Base-by-base conservation (phyloP, 306 rosid species). In the Begonia fuchsioides region DNA sequence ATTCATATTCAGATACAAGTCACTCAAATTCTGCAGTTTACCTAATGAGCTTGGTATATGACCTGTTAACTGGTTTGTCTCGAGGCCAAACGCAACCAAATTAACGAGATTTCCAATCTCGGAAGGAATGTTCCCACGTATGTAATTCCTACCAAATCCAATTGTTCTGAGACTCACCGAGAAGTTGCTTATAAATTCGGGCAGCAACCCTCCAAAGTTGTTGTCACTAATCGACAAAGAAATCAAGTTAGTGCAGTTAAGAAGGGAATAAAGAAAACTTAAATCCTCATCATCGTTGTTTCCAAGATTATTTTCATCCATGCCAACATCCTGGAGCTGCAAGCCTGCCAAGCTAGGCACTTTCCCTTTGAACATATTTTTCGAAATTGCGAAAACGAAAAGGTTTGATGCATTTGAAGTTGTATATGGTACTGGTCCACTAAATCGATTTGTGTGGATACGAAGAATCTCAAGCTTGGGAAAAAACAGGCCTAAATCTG, bases 391-490 rank as follows among this genome's bases (percentile, higher is more conserved):
- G 46, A 64, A 40, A 0, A 0, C 1, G 14, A 12, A 13, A 0
- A 65, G 76, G 7, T 43, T 14, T 13, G 72, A 64, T 11, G 67
- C 44, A 20, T 55, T 70, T 43, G 63, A 64, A 14, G 56, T 19
- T 4, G 65, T 18, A 48, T 9, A 2, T 15, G 76, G 71, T 15
- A 70, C 13, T 20, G 32, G 17, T 1, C 76, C 76, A 14, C 12
- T 52, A 15, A 64, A 59, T 19, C 2, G 48, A 48, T 70, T 70
- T 1, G 13, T 5, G 11, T 12, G 38, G 19, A 54, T 41, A 0
- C 1, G 8, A 41, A 64, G 32, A 3, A 2, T 0, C 58, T 54
- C 17, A n/a, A 70, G 70, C 10, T 64, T 47, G 13, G 63, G 75
- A 18, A 59, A 53, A 0, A 1, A 12, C 53, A 15, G 59, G 49